These are phyloP conservation scores for Scenedesmus sp. DNA, from an alignment of 163 green algal species.

Conservation along the genomic window DNA sequence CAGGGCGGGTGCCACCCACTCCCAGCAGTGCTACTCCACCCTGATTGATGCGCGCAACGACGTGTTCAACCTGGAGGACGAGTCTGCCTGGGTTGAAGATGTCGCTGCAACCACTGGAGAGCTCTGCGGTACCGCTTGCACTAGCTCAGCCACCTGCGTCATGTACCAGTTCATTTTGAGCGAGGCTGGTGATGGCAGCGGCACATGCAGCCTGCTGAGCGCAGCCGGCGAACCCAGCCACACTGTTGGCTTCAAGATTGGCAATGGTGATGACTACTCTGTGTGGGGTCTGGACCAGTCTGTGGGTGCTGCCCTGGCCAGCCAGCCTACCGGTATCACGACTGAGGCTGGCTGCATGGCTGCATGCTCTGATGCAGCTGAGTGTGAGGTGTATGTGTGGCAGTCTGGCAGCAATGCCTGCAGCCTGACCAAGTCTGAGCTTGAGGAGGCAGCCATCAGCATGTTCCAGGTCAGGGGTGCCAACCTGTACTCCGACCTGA, in stretches of 20 bases:
- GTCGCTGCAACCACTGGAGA: background rate
- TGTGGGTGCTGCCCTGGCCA: background rate
- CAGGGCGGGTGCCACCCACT: background rate
- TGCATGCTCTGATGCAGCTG: background rate
- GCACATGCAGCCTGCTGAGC: background rate
- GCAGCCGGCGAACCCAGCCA: background rate
- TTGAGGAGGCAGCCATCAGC: background rate
- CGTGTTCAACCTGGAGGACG: slow-evolving; percentile 21
- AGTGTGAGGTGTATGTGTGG: slow-evolving; percentile 1
- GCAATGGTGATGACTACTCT: slow-evolving; percentile 14
- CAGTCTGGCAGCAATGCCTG: background rate
- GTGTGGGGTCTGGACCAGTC: background rate
- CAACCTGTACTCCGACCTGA: background rate
- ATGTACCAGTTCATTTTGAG: slow-evolving; percentile 2
- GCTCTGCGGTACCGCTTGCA: background rate
- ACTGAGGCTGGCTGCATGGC: background rate
- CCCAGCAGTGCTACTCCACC: slow-evolving; percentile 6
- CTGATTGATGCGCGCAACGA: background rate
- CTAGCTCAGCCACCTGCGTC: background rate
- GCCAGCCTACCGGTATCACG: background rate
- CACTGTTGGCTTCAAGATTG: slow-evolving; percentile 5
- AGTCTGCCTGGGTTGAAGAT: background rate
- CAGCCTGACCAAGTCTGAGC: background rate
- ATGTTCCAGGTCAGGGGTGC: slow-evolving; percentile 3
- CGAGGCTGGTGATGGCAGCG: background rate